Evolutionary conservation across 2,329 filamentous ascomycete species (phyloP), one percentile per base, ranked within the genome.

Genomic region (Trichoderma sp.): DNA sequence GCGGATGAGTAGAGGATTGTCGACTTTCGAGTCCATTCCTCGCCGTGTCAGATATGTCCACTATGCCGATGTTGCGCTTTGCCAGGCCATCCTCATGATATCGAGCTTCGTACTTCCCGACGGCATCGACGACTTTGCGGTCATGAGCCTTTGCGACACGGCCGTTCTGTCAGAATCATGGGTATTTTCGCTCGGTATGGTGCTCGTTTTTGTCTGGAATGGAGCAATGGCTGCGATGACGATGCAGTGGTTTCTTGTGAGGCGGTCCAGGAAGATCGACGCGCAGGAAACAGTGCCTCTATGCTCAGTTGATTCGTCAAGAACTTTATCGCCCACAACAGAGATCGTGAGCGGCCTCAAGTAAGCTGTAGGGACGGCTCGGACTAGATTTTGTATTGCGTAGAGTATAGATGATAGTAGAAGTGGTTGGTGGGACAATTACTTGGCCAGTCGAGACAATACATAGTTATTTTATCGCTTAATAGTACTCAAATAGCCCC

Each of bases 301-400:
- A 2, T 50, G 43, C 43, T 3, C 17, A 12, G n/a, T 50, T 20
- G 43, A 50, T 50, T 50, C 43, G 43, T 20, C 43, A 11, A n/a
- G 43, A 50, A 9, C n/a, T 12, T 3, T 50, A 50, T 50, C 43
- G 4, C 43, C 43, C 43, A 20, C 2, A 4, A 2, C 43, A 11
- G 43, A 12, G 43, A 50, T 2, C 0, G 43, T 20, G 43, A 20
- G 3, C 4, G 43, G 43, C 43, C 43, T n/a, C 3, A 20, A 50
- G 9, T 50, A 2, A 50, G 0, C 17, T 47, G 3, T 4, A 5
- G 5, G 3, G 7, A 7, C 17, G 1, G 1, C 9, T n/a, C n/a
- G 4, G n/a, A 50, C 17, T 20, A 2, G 1, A 12, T 20, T 50
- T 5, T 50, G n/a, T n/a, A 17, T 47, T 7, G 17, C 17, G 8